Conservation (phyloP, 2,329 filamentous ascomycete genomes). For the Biscogniauxia sp. region DNA sequence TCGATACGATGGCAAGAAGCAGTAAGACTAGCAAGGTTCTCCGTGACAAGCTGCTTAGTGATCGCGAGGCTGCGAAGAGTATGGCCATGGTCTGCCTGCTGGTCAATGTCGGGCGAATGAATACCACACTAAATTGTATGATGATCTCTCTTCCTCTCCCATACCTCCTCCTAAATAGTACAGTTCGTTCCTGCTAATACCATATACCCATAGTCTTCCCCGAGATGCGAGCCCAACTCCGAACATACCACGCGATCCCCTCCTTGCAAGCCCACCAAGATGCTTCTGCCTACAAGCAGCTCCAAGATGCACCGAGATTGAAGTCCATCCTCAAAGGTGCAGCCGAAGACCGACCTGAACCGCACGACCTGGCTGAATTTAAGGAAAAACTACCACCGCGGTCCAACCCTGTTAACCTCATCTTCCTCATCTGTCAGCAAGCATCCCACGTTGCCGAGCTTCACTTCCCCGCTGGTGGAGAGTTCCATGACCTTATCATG, state of each 20-base stretch:
- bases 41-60: slow-evolving; percentile 91
- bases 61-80: slow-evolving; percentile 86
- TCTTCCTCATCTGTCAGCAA: slow-evolving; percentile 89
- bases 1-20: slow-evolving; percentile 97
- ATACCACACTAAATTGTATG: slow-evolving; percentile 95
- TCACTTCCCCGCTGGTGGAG: slow-evolving; percentile 79
- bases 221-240: slow-evolving; percentile 95
- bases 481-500: slow-evolving; percentile 98
- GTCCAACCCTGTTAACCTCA: slow-evolving; percentile 95
- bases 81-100: slow-evolving; percentile 99
- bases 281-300: slow-evolving; percentile 92
- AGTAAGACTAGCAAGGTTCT: slow-evolving; percentile 99
- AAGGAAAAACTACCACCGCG: slow-evolving; percentile 64
- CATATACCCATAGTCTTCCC: slow-evolving; percentile 68
- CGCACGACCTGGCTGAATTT: slow-evolving; percentile 78
- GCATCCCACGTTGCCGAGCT: slow-evolving; percentile 89
- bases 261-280: slow-evolving; percentile 94
- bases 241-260: slow-evolving; percentile 97
- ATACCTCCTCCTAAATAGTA: slow-evolving; percentile 11
- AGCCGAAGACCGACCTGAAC: slow-evolving; percentile 84
- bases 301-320: slow-evolving; percentile 91
- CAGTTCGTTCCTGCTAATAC: neutral
- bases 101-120: slow-evolving; percentile 98
- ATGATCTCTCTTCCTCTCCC: slow-evolving; percentile 13
- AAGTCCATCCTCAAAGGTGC: slow-evolving; percentile 98